Evolutionary conservation across 768 basidiomycete genomes (phyloP), one percentile per base, ranked within the genome.

Genomic region (Tylopilus vinaceipallidus): DNA sequence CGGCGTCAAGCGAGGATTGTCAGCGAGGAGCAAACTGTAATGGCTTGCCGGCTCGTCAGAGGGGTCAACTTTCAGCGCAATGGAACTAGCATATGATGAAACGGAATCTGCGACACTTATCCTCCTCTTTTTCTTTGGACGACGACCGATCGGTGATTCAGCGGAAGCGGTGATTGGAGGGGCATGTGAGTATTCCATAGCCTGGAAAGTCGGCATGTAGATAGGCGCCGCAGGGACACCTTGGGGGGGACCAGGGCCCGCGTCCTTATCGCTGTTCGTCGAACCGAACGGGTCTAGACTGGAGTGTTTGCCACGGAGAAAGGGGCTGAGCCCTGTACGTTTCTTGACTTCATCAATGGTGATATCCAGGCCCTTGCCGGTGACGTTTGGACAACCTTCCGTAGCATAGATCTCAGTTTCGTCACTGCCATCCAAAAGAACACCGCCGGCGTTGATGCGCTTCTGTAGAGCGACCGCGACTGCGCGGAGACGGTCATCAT

Each of bases 321-420:
- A 78, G 41, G 73, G 76, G 46, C 74, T 75, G 20, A 66, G 64
- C 22, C 75, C 76, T 1, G 72, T 76, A 23, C 71, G 69, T 53
- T 76, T 76, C 63, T 78, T 78, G 52, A 77, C 72, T 34, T 75
- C 67, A 46, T 79, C 75, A 35, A 78, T 72, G 41, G 76, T 72
- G 37, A 71, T 71, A 47, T 75, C 76, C 29, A 77, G 69, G n/a
- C 75, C 76, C 56, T 78, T 77, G 24, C 76, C 77, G 16, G 75
- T 75, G 34, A 73, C 70, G 60, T 65, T 70, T 55, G 73, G 68
- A 55, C 66, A 69, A 60, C 69, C 68, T 66, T 62, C 66, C 19
- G 53, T 52, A 41, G 57, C 52, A 26, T 63, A 64, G 2, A 57
- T 49, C 22, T 57, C 58, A 16, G 45, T 41, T 42, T 62, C 62